These are phyloP conservation scores for Alternaria sp. DNA, from an alignment of 2,329 filamentous ascomycete genomes.

Conservation along the genomic window DNA sequence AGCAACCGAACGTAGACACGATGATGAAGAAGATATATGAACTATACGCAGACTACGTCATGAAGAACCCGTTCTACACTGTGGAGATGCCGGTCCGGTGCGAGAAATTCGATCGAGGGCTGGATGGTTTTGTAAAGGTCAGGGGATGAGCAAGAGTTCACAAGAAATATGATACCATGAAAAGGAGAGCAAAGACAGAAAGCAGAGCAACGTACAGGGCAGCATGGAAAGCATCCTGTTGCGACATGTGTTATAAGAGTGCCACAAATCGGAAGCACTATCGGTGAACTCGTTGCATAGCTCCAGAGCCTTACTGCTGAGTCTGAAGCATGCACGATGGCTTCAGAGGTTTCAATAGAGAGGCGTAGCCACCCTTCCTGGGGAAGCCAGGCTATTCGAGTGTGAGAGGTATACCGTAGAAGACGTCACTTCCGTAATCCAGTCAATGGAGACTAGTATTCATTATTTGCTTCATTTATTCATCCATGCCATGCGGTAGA, in stretches of 20 bases:
- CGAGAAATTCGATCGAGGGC: conserved; percentile 90
- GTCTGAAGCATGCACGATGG: not conserved
- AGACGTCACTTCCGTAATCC: not conserved
- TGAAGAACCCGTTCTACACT: conserved; percentile 99
- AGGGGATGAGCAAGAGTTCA: conserved; percentile 34
- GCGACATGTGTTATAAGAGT: not conserved
- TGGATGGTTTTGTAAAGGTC: conserved; percentile 78
- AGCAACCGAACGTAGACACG: conserved; percentile 85
- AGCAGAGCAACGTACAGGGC: not conserved
- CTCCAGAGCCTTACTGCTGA: not conserved
- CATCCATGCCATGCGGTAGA: conserved; percentile 25
- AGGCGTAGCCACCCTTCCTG: not conserved
- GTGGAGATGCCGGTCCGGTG: conserved; percentile 97
- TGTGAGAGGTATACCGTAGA: not conserved
- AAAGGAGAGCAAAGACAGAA: not conserved
- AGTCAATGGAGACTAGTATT: conserved; percentile 1
- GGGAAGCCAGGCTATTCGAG: not conserved
- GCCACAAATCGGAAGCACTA: not conserved
- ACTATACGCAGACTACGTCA: conserved; percentile 94
- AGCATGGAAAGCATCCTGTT: not conserved
- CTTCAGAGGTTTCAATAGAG: not conserved
- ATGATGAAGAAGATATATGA: conserved; percentile 90
- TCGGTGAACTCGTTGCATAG: not conserved
- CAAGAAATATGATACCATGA: not conserved
- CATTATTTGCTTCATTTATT: conserved; percentile 29